Evolutionary conservation across 2,329 filamentous ascomycete species (phyloP), one percentile per base, ranked within the genome.

Genomic region (Fusarium sp.): DNA sequence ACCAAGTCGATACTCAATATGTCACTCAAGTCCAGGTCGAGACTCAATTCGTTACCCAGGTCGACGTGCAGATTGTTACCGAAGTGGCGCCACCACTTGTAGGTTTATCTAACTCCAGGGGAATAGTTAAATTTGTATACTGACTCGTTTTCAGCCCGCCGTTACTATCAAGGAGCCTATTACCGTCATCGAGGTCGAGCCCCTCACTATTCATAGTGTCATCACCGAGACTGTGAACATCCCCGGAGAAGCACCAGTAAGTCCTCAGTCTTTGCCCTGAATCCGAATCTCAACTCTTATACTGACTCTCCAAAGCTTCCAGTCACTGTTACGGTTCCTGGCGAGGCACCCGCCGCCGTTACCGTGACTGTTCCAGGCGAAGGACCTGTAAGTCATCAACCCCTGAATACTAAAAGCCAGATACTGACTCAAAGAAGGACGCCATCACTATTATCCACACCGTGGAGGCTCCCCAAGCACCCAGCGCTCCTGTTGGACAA

Each of bases 391-490:
- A 65, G 69, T 46, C 25, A 18, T 12, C 28, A 26, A 9, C 6
- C 13, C 7, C 13, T 10, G 6, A 42, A 23, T 7, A 43, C 7
- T 1, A 6, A 9, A 2, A 6, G 13, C 10, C 12, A 42, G 19
- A 6, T 50, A 30, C 48, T 74, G 21, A 70, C 49, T 18, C 16
- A 18, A 2, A 13, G 9, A 16, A 74, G 72, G 58, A 59, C 1
- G 52, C 71, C 12, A 45, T 71, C 21, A 74, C 71, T 10, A 45
- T 74, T n/a, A 72, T 62, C 14, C 52, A 72, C 26, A 74, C 66
- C 18, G 67, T 71, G 6, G 45, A 64, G 42, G 56, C 46, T 9
- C 67, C 70, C 6, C 48, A 31, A 11, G 65, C 49, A n/a, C 51
- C 62, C 13, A 49, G 65, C n/a, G 58, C 44, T n/a, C 43, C 49